Percentiles rank a stretch among this genome's conserved stretches.
These are phyloP conservation scores for Geranium incanum DNA, from an alignment of 441 rosid genomes.

Conservation along the genomic window DNA sequence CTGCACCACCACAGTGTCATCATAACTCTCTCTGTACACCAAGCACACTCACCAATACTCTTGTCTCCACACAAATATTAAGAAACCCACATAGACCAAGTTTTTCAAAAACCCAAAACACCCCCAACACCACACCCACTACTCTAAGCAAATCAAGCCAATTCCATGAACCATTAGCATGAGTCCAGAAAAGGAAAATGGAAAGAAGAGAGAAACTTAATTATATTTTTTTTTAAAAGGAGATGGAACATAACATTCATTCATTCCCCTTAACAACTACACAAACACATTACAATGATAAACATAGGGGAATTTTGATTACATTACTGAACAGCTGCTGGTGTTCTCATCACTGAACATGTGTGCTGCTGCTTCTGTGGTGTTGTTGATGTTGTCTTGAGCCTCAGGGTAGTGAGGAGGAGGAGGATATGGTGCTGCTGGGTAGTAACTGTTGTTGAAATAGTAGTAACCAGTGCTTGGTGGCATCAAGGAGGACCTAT, in stretches of 20 bases:
- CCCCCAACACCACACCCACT: too few species aligned
- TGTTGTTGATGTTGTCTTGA: not conserved
- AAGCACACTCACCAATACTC: not conserved
- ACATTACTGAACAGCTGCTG: constrained; percentile 49
- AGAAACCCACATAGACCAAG: not conserved
- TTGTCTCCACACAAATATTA: not conserved
- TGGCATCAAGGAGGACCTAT: constrained; percentile 48
- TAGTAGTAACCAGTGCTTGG: constrained; percentile 55
- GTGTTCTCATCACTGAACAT: constrained; percentile 48
- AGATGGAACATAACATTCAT: not conserved
- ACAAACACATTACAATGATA: not conserved
- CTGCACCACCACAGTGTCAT: not conserved
- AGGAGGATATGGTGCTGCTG: constrained; percentile 25
- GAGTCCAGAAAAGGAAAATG: not conserved
- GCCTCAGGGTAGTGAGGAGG: constrained; percentile 11
- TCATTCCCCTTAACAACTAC: too few species aligned
- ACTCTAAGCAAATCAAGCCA: not conserved
- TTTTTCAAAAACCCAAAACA: not conserved
- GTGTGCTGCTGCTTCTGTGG: constrained; percentile 25
- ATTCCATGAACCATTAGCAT: too few species aligned
- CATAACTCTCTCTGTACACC: not conserved
- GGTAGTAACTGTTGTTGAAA: constrained; percentile 25
- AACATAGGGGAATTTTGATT: constrained; percentile 1
- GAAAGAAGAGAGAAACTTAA: not conserved
- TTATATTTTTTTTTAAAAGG: too few species aligned